These are phyloP conservation scores for Aspergillus pseudonomiae DNA, from an alignment of 2,329 filamentous ascomycete genomes.

Conservation along the genomic window DNA sequence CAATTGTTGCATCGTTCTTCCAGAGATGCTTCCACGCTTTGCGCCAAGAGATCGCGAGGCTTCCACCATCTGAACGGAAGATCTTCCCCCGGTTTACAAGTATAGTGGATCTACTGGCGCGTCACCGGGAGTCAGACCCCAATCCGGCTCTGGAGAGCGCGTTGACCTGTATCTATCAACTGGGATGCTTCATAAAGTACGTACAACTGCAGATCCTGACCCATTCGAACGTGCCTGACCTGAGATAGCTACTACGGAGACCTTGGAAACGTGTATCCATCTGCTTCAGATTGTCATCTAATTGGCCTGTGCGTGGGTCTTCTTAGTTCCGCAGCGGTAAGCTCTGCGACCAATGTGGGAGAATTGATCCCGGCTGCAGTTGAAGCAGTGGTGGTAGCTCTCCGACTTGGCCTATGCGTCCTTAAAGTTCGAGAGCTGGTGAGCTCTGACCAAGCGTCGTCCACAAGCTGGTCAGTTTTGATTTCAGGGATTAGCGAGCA, in stretches of 20 bases:
- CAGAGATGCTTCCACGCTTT: slow-evolving; percentile 47
- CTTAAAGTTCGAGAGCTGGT: slow-evolving; percentile 27
- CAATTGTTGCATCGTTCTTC: slow-evolving; percentile 46
- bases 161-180: slow-evolving; percentile 47
- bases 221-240: slow-evolving; percentile 16
- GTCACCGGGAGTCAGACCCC: slow-evolving; percentile 34
- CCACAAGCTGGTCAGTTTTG: slow-evolving; percentile 45
- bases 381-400: slow-evolving; percentile 10
- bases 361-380: slow-evolving; percentile 12
- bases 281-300: slow-evolving; percentile 38
- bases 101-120: slow-evolving; percentile 41
- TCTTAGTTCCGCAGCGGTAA: slow-evolving; percentile 10
- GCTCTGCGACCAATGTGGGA: background rate
- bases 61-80: slow-evolving; percentile 38
- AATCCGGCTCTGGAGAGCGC: slow-evolving; percentile 48
- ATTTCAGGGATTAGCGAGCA: slow-evolving; percentile 42
- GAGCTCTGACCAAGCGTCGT: slow-evolving; percentile 4
- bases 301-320: slow-evolving; percentile 36
- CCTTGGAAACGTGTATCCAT: slow-evolving; percentile 44
- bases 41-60: slow-evolving; percentile 42
- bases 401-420: slow-evolving; percentile 7
- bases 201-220: slow-evolving; percentile 11
- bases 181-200: slow-evolving; percentile 50
- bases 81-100: slow-evolving; percentile 45
- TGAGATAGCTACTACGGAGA: slow-evolving; percentile 45